These are phyloP conservation scores for Mycena polygramma DNA, from an alignment of 768 basidiomycete genomes.

Conservation along the genomic window DNA sequence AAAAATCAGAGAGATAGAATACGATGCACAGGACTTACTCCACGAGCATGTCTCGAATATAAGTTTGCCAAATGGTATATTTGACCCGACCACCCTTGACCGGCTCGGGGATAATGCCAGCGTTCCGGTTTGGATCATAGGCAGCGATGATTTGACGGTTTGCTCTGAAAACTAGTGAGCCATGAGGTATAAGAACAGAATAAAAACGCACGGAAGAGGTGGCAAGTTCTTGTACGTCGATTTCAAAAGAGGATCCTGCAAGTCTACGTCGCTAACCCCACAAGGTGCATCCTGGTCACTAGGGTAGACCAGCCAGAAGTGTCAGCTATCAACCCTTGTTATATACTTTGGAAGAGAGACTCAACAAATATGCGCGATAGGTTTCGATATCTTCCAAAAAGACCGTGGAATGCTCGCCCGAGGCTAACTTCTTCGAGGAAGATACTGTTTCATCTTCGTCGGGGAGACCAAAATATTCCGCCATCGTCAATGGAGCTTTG, in stretches of 20 bases:
- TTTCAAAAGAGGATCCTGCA: neutral
- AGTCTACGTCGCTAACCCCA: neutral
- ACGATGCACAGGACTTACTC: neutral
- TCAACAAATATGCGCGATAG: neutral
- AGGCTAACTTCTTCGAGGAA: neutral
- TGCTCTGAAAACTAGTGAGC: neutral
- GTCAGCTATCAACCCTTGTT: too few relatives aligned
- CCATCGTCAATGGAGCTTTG: neutral
- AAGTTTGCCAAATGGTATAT: neutral
- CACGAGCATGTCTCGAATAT: neutral
- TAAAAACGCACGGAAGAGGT: neutral
- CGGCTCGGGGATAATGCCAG: too few relatives aligned
- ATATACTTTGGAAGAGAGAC: too few relatives aligned
- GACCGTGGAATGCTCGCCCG: neutral
- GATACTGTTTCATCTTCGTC: neutral
- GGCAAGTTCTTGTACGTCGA: neutral
- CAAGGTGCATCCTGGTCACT: constrained; percentile 1
- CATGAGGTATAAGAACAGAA: too few relatives aligned
- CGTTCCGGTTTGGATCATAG: neutral
- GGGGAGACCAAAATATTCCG: neutral
- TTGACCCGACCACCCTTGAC: constrained; percentile 7
- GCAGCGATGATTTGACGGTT: neutral
- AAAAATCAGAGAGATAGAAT: neutral
- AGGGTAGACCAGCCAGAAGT: too few relatives aligned
- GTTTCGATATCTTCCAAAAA: constrained; percentile 10